Percentiles rank a stretch among this genome's conserved stretches.
Evolutionary conservation across 2,329 filamentous ascomycete species (phyloP).

Genomic region (Sporothrix inflata): DNA sequence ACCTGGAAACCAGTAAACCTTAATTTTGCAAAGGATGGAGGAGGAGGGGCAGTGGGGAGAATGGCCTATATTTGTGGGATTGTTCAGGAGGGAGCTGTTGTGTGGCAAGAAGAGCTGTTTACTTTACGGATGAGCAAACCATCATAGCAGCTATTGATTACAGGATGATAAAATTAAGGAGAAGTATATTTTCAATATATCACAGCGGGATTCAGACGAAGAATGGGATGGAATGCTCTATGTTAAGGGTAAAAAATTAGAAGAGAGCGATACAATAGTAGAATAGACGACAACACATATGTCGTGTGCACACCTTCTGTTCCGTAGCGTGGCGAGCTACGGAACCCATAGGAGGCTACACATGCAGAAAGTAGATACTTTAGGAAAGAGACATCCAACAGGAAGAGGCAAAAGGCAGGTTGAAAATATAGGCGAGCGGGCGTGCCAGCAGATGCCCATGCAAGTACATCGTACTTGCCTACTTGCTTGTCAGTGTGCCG

Average conservation of each 20-base stretch:
- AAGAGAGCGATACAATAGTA: too few species aligned
- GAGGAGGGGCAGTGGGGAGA: conserved; percentile 1
- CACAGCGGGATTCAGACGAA: too few species aligned
- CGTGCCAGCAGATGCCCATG: not conserved
- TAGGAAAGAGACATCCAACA: not conserved
- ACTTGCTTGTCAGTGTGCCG: not conserved
- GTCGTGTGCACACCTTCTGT: not conserved
- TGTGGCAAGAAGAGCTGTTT: too few species aligned
- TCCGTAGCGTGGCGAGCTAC: not conserved
- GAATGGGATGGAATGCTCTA: too few species aligned
- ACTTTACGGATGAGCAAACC: too few species aligned
- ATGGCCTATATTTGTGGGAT: not conserved
- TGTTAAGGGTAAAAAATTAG: too few species aligned
- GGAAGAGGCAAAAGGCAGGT: not conserved
- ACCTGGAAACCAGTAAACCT: not conserved
- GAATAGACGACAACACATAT: too few species aligned
- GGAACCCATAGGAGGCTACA: not conserved
- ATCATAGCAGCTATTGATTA: too few species aligned
- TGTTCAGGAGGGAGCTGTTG: not conserved
- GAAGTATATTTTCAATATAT: too few species aligned
- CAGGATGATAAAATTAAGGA: too few species aligned
- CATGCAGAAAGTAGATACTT: not conserved
- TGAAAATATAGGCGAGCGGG: not conserved
- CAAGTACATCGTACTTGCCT: too few species aligned
- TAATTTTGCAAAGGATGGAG: not conserved